These are phyloP conservation scores for Takashimella tepidaria DNA, from an alignment of 1,284 basidiomycete species.

Conservation along the genomic window DNA sequence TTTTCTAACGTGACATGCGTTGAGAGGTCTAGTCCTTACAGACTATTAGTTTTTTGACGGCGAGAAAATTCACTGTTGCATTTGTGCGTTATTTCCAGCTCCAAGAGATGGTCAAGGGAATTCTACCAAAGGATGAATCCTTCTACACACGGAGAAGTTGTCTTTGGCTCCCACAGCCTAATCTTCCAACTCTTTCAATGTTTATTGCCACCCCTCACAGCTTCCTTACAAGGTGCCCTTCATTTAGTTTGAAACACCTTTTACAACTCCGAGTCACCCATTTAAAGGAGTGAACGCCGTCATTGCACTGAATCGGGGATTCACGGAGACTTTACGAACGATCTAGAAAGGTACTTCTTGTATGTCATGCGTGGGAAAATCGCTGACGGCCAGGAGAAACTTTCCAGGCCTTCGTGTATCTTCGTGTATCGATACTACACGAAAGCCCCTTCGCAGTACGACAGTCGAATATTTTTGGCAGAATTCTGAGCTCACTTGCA, in stretches of 20 bases:
- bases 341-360: conserved; percentile 16
- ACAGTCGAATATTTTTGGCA: neutral
- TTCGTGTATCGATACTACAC: no score
- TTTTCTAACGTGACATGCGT: no score
- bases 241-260: conserved; percentile 24
- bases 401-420: conserved; percentile 16
- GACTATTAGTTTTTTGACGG: no score
- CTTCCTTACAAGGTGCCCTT: conserved; percentile 25
- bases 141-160: no score
- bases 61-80: no score
- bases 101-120: no score
- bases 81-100: no score
- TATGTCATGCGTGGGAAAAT: neutral
- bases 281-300: conserved; percentile 17
- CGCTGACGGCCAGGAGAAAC: conserved; percentile 5
- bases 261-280: conserved; percentile 13
- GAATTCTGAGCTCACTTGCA: neutral
- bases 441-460: conserved; percentile 19
- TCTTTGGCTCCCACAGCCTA: conserved; percentile 6
- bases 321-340: conserved; percentile 26
- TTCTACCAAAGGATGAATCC: no score
- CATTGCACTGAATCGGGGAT: conserved; percentile 18
- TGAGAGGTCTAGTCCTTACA: no score
- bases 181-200: conserved; percentile 20
- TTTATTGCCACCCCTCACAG: conserved; percentile 14